These are phyloP conservation scores for Suillus decipiens DNA, from an alignment of 768 basidiomycete genomes.

Conservation along the genomic window DNA sequence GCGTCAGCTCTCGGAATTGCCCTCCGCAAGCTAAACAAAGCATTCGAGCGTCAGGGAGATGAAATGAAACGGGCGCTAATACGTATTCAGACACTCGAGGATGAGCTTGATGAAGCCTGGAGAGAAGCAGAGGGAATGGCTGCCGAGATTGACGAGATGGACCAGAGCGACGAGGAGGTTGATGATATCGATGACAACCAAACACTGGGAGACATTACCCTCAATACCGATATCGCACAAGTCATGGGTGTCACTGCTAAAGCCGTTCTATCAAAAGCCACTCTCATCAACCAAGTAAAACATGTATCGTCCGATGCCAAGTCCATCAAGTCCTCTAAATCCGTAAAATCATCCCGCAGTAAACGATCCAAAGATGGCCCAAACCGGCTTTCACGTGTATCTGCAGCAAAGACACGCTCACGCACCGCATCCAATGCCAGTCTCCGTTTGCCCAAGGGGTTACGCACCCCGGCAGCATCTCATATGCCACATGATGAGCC, in stretches of 20 bases:
- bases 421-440: conserved; percentile 65
- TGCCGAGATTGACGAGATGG: conserved; percentile 66
- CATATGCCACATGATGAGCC: conserved; percentile 33
- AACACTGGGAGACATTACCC: conserved; percentile 23
- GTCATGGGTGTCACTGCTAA: conserved; percentile 40
- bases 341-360: conserved; percentile 23
- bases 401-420: conserved; percentile 67
- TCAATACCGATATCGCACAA: conserved; percentile 32
- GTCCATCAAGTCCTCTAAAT: conserved; percentile 29
- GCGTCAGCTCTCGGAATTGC: conserved; percentile 79
- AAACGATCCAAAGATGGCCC: conserved; percentile 28
- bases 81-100: conserved; percentile 57
- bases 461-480: conserved; percentile 34
- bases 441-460: conserved; percentile 54
- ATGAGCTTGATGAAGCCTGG: conserved; percentile 81
- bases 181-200: conserved; percentile 31
- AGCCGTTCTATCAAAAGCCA: conserved; percentile 40
- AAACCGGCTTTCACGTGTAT: conserved; percentile 46
- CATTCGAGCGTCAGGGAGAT: conserved; percentile 63
- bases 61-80: conserved; percentile 54
- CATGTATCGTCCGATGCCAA: conserved; percentile 19
- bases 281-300: conserved; percentile 24
- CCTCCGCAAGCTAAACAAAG: conserved; percentile 76
- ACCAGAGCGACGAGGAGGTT: conserved; percentile 33
- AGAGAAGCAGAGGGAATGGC: conserved; percentile 74